Conservation (phyloP, 306 rosid genomes). For the Begonia fuchsioides region DNA sequence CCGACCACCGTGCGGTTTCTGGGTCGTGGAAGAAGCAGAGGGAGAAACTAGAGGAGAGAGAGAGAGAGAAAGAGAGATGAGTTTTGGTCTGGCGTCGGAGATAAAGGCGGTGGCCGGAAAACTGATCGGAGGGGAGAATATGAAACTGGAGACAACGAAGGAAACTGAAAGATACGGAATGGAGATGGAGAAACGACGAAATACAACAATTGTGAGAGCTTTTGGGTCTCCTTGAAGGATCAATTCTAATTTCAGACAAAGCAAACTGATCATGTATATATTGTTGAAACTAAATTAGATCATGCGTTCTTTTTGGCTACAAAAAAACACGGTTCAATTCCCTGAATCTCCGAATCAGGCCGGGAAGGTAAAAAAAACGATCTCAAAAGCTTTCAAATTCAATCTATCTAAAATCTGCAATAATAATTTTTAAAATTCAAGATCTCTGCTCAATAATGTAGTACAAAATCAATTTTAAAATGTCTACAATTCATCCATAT, state of each 20-base stretch:
- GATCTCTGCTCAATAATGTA: too few relatives aligned
- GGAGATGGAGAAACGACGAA: slow-evolving; percentile 72
- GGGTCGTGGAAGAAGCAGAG: slow-evolving; percentile 10
- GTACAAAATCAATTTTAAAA: background rate
- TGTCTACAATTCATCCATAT: background rate
- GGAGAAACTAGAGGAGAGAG: background rate
- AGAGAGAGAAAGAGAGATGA: slow-evolving; percentile 13
- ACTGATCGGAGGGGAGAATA: slow-evolving; percentile 51
- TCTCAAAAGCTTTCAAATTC: too few relatives aligned
- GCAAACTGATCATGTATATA: too few relatives aligned
- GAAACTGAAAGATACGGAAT: slow-evolving; percentile 57
- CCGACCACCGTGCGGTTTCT: slow-evolving; percentile 1
- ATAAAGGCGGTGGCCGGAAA: slow-evolving; percentile 41
- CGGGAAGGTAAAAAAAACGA: too few relatives aligned
- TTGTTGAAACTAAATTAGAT: too few relatives aligned
- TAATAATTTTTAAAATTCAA: too few relatives aligned
- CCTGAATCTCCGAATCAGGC: too few relatives aligned
- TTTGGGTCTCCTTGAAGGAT: slow-evolving; percentile 33
- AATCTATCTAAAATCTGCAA: too few relatives aligned
- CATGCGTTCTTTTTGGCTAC: too few relatives aligned
- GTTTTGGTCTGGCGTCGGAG: slow-evolving; percentile 38
- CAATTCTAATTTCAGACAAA: background rate
- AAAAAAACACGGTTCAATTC: too few relatives aligned
- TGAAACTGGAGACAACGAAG: slow-evolving; percentile 68
- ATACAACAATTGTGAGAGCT: slow-evolving; percentile 44